phyloP scores from a whole-genome alignment of 1,139 yeast species.

The Diutina neorugosa region DNA sequence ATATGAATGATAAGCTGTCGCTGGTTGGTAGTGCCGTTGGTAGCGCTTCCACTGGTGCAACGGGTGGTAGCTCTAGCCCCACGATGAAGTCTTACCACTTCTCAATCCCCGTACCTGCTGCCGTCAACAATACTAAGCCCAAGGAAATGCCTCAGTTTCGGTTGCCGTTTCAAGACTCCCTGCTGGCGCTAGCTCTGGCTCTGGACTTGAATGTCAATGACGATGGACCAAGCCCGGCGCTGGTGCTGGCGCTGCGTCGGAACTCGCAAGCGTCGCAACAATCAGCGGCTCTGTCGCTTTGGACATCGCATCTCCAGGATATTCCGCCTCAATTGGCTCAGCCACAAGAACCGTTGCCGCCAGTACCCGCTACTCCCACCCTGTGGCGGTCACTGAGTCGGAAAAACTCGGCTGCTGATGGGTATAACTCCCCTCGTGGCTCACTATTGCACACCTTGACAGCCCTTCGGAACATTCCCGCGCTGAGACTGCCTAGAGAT shows the following conservation, averaged over 20 bases:
- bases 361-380: constrained; percentile 25
- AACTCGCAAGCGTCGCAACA: not conserved
- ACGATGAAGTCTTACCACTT: constrained; percentile 9
- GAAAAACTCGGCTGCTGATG: constrained; percentile 19
- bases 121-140: not conserved
- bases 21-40: not conserved
- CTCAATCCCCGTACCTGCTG: constrained; percentile 14
- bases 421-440: constrained; percentile 28
- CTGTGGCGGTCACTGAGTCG: constrained; percentile 25
- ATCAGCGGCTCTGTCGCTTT: constrained; percentile 7
- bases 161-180: constrained; percentile 48
- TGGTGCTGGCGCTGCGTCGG: constrained; percentile 4
- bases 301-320: constrained; percentile 24
- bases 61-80: not conserved
- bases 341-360: constrained; percentile 42
- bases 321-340: constrained; percentile 45
- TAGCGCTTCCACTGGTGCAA: not conserved
- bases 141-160: constrained; percentile 38
- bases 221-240: not conserved
- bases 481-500: constrained; percentile 24
- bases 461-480: constrained; percentile 28
- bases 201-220: not conserved
- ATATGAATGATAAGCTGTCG: not conserved
- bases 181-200: constrained; percentile 3
- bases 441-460: constrained; percentile 32